Evolutionary conservation across 1,284 basidiomycete genomes (phyloP).

Genomic region (Cutaneotrichosporon spelunceum): DNA sequence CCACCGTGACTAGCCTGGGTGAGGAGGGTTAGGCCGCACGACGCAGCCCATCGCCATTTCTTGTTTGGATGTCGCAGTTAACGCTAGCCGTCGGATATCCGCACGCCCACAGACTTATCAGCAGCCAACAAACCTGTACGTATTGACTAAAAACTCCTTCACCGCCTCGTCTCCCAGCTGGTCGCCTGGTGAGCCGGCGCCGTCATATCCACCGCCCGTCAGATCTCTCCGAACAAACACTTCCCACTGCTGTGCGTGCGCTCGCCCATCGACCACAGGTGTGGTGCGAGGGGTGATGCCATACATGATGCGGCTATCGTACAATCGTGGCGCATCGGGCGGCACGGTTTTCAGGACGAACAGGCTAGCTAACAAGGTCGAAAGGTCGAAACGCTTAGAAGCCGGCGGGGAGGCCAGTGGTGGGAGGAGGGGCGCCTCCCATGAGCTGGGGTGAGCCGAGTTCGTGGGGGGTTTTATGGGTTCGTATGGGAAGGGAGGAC

Average conservation of each 20-base stretch:
- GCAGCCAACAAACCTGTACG: too few relatives aligned
- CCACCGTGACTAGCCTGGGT: too few relatives aligned
- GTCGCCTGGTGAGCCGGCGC: too few relatives aligned
- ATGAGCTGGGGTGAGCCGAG: slow-evolving; percentile 18
- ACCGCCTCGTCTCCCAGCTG: too few relatives aligned
- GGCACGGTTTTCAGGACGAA: not conserved
- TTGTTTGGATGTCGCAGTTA: too few relatives aligned
- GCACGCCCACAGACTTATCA: too few relatives aligned
- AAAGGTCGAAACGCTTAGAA: slow-evolving; percentile 21
- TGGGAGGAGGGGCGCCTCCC: slow-evolving; percentile 16
- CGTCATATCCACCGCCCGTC: too few relatives aligned
- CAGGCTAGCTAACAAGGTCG: not conserved
- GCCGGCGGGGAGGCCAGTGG: slow-evolving; percentile 22
- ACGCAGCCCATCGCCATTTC: too few relatives aligned
- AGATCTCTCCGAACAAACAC: not conserved
- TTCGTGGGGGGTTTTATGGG: not conserved
- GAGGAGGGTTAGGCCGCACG: too few relatives aligned
- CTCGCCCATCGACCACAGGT: not conserved
- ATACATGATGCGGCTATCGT: slow-evolving; percentile 22
- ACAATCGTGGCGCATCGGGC: slow-evolving; percentile 11
- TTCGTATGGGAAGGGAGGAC: not conserved
- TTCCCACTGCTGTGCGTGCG: not conserved
- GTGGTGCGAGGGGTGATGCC: slow-evolving; percentile 16
- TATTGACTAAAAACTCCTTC: too few relatives aligned
- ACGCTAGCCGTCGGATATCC: too few relatives aligned